Conservation (phyloP, 202 grass and related monocot species). For the Brachypodium distachyon region DNA sequence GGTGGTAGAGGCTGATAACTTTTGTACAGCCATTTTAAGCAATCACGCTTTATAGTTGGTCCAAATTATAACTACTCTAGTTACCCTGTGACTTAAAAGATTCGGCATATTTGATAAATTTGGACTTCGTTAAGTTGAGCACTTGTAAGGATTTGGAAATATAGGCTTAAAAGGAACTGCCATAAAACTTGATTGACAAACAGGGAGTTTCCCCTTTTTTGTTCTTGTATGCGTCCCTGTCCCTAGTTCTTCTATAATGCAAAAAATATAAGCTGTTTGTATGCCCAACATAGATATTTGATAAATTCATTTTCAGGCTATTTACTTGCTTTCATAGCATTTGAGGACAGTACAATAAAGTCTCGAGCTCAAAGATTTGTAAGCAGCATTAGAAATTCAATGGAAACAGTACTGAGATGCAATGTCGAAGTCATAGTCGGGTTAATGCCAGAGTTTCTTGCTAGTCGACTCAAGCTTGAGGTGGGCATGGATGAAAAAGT, state of each 20-base stretch:
- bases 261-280: not conserved
- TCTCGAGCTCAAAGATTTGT: constrained; percentile 86
- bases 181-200: not conserved
- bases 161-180: not conserved
- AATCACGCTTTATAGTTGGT: not conserved
- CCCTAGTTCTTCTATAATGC: not conserved
- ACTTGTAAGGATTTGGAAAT: not conserved
- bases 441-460: constrained; percentile 38
- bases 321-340: constrained; percentile 65
- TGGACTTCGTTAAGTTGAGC: constrained; percentile 7
- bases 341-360: constrained; percentile 62
- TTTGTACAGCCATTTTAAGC: too few species aligned
- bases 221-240: constrained; percentile 7
- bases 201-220: not conserved
- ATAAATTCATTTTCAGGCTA: constrained; percentile 36
- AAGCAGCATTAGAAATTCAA: constrained; percentile 88
- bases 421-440: constrained; percentile 67
- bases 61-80: not conserved
- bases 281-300: not conserved
- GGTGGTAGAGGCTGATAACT: too few species aligned
- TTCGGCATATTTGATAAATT: constrained; percentile 14
- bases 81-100: not conserved
- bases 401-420: constrained; percentile 72
- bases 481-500: constrained; percentile 12
- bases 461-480: constrained; percentile 24